phyloP scores from a whole-genome alignment of 306 rosid genomes.

The Begonia loranthoides region DNA sequence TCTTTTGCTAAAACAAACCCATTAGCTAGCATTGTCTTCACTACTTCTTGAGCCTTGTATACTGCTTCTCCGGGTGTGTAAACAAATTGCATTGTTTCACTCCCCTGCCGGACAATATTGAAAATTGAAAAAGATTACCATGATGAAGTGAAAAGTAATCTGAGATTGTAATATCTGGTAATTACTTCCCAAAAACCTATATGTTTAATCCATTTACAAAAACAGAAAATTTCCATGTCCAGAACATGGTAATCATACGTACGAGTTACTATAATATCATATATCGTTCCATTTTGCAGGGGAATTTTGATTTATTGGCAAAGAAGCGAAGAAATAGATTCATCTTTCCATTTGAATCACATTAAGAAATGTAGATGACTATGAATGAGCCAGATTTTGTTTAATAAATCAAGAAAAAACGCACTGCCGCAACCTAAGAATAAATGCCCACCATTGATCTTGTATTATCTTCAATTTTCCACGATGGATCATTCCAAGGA shows the following conservation, averaged over 20 bases:
- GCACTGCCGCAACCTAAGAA: neutral
- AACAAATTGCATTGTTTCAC: constrained; percentile 25
- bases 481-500: constrained; percentile 27
- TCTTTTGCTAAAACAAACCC: constrained; percentile 80
- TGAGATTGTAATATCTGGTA: neutral
- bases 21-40: constrained; percentile 77
- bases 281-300: too few species aligned
- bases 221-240: too few species aligned
- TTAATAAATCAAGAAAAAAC: too few species aligned
- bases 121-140: neutral
- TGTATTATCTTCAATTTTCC: constrained; percentile 21
- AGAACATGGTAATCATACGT: too few species aligned
- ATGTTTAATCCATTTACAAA: too few species aligned
- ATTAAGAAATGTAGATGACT: too few species aligned
- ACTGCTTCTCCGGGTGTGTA: constrained; percentile 77
- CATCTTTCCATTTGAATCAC: too few species aligned
- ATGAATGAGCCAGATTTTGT: too few species aligned
- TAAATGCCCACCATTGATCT: constrained; percentile 31
- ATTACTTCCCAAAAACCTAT: too few species aligned
- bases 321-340: too few species aligned
- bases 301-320: too few species aligned
- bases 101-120: constrained; percentile 20
- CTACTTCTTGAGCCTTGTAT: constrained; percentile 57
- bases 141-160: neutral
- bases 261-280: too few species aligned